These are phyloP conservation scores for Trichocladium antarcticum DNA, from an alignment of 495 filamentous ascomycete genomes.

Conservation along the genomic window DNA sequence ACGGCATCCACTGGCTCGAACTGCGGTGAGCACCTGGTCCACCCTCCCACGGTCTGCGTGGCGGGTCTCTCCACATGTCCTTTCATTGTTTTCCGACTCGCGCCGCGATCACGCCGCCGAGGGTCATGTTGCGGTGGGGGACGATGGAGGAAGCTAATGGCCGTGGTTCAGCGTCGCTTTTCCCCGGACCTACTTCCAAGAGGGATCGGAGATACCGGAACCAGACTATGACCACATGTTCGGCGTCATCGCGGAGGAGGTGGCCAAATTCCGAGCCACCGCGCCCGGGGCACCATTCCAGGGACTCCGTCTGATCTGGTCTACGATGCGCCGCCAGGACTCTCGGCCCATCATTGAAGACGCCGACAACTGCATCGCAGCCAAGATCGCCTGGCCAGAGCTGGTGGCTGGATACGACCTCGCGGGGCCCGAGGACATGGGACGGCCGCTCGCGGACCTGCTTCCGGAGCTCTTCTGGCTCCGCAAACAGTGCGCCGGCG, in stretches of 20 bases:
- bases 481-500: conserved; percentile 65
- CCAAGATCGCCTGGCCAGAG: conserved; percentile 67
- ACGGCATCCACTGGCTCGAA: conserved; percentile 77
- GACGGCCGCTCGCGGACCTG: conserved; percentile 62
- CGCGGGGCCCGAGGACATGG: conserved; percentile 73
- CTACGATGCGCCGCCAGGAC: conserved; percentile 50
- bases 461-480: conserved; percentile 88
- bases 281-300: conserved; percentile 61
- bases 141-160: too few relatives aligned
- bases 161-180: conserved; percentile 30
- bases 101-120: too few relatives aligned
- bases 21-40: conserved; percentile 31
- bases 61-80: too few relatives aligned
- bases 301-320: conserved; percentile 85
- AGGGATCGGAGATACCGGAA: conserved; percentile 50
- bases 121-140: too few relatives aligned
- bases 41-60: neutral
- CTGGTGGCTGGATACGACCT: conserved; percentile 80
- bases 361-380: conserved; percentile 76
- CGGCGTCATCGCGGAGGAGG: conserved; percentile 60
- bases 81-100: too few relatives aligned
- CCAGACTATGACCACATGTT: conserved; percentile 54
- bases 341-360: conserved; percentile 56
- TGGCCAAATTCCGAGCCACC: conserved; percentile 61
- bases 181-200: conserved; percentile 46